Conservation (phyloP, 225 moss, liverwort and hornwort species). For the Antitrichia curtipendula region DNA sequence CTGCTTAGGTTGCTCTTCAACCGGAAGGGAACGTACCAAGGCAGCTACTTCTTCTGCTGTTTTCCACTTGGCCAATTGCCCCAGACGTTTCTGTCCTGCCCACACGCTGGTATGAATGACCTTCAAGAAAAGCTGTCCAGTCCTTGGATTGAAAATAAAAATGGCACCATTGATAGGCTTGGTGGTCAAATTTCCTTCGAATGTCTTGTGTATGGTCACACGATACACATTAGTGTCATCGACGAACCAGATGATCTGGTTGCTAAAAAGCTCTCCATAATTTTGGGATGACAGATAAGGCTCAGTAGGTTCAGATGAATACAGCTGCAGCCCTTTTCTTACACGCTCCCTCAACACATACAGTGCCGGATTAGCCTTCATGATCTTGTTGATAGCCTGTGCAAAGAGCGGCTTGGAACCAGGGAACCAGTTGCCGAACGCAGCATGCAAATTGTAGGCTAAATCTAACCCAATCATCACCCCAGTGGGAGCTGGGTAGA, state of each 20-base stretch:
- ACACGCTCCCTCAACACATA: constrained; percentile 99
- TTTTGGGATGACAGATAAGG: constrained; percentile 97
- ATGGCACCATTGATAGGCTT: constrained; percentile 99
- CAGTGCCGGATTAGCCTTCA: constrained; percentile 98
- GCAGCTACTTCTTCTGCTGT: constrained; percentile 99
- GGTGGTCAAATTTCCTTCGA: constrained; percentile 97
- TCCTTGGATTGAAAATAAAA: constrained; percentile 96
- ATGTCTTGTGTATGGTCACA: constrained; percentile 98
- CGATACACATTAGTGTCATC: constrained; percentile 99
- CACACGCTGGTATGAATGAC: constrained; percentile 99
- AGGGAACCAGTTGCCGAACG: constrained; percentile 98
- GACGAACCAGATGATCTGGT: constrained; percentile 99
- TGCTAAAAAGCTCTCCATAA: constrained; percentile 97
- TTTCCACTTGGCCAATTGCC: constrained; percentile 99
- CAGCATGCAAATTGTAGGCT: constrained; percentile 93
- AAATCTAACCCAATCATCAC: constrained; percentile 98
- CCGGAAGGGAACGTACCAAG: constrained; percentile 89
- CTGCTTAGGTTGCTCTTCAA: constrained; percentile 99
- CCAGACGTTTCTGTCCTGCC: constrained; percentile 99
- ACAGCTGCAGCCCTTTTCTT: constrained; percentile 86
- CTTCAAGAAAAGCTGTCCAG: constrained; percentile 98
- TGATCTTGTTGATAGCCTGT: constrained; percentile 98
- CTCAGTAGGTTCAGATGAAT: constrained; percentile 97
- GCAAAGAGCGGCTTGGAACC: constrained; percentile 99
- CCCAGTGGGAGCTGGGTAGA: constrained; percentile 96